phyloP scores from a whole-genome alignment of 2,329 filamentous ascomycete genomes.

The Scedosporium minutisporum region DNA sequence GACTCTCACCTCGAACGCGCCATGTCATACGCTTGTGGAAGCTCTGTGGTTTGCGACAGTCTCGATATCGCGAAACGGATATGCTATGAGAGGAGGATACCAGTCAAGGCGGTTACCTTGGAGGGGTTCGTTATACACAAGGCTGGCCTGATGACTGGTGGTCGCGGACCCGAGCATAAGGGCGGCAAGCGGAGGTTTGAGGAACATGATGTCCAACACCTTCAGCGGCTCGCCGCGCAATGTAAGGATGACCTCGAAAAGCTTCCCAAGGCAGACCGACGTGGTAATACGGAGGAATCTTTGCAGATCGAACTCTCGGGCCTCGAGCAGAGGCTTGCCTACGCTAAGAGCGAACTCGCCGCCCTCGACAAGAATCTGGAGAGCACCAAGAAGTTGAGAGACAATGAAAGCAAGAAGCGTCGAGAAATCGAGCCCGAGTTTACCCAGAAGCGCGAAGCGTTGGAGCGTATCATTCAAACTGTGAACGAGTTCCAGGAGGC shows the following conservation, averaged over 20 bases:
- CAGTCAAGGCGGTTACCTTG: conserved; percentile 87
- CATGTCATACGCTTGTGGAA: conserved; percentile 90
- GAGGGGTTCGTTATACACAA: conserved; percentile 98
- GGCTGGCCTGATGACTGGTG: conserved; percentile 92
- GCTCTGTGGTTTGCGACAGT: conserved; percentile 87
- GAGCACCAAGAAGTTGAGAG: conserved; percentile 74
- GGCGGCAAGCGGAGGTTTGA: conserved; percentile 76
- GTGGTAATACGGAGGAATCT: conserved; percentile 67
- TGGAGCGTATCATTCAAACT: conserved; percentile 47
- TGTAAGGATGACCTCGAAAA: conserved; percentile 68
- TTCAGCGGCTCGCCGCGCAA: conserved; percentile 68
- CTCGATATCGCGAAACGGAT: conserved; percentile 80
- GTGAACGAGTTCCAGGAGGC: conserved; percentile 47
- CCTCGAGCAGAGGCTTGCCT: conserved; percentile 65
- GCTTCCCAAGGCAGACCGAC: conserved; percentile 69
- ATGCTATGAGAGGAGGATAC: conserved; percentile 73
- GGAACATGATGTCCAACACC: conserved; percentile 76
- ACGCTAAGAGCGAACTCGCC: conserved; percentile 64
- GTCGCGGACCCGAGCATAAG: conserved; percentile 67
- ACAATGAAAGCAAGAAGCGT: conserved; percentile 63
- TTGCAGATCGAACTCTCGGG: conserved; percentile 71
- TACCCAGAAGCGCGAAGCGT: conserved; percentile 56
- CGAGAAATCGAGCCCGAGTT: conserved; percentile 70
- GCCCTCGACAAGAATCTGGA: conserved; percentile 73
- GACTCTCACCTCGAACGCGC: conserved; percentile 81